phyloP scores from a whole-genome alignment of 2,329 filamentous ascomycete species.

The Pseudocercospora eumusae region DNA sequence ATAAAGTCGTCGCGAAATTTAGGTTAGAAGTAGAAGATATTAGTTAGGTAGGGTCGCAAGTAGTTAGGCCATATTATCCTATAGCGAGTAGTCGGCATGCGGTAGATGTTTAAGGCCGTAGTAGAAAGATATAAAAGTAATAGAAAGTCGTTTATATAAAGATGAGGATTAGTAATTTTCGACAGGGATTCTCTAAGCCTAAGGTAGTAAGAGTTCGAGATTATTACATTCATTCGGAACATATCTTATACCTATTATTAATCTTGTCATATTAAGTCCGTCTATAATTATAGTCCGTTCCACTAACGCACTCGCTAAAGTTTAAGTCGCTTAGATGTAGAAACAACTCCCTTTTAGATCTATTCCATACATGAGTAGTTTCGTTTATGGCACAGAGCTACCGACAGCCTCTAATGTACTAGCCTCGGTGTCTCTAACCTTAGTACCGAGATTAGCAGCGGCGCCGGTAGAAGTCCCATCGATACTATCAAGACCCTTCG shows the following conservation, averaged over 20 bases:
- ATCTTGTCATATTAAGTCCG: neutral
- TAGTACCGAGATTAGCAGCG: slow-evolving; percentile 24
- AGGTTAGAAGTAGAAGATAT: neutral
- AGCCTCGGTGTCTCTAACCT: slow-evolving; percentile 22
- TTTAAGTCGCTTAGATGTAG: neutral
- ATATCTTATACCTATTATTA: neutral
- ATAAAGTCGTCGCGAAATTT: neutral
- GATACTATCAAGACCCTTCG: slow-evolving; percentile 15
- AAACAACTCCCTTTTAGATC: neutral
- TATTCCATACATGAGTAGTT: neutral
- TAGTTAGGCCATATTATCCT: neutral
- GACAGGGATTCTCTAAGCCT: neutral
- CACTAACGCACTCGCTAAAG: neutral
- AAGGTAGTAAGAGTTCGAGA: neutral
- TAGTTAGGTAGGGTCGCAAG: neutral
- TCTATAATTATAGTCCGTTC: neutral
- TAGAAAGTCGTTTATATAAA: neutral
- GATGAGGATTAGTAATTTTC: neutral
- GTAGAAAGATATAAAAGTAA: neutral
- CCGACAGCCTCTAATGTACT: slow-evolving; percentile 20
- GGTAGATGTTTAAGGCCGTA: neutral
- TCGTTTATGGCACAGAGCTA: slow-evolving; percentile 16
- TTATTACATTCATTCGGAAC: neutral
- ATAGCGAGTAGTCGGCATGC: neutral
- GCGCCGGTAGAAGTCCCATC: slow-evolving; percentile 26